phyloP scores from a whole-genome alignment of 331 rosid species.

The Arachis monticola region DNA sequence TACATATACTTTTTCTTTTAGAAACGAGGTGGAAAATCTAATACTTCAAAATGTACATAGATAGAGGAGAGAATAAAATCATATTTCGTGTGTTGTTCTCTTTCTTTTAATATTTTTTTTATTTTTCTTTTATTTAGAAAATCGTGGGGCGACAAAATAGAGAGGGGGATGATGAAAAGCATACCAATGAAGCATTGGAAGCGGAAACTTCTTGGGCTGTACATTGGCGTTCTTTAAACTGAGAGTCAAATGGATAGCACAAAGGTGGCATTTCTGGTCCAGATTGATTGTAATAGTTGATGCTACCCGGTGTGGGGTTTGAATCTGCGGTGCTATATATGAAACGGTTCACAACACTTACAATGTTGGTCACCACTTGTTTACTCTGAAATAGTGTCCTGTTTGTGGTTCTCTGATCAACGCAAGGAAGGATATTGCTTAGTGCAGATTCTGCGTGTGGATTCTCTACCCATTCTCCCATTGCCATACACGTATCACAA shows the following conservation, averaged over 20 bases:
- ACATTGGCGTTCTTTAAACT: conserved; percentile 59
- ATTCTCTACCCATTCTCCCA: conserved; percentile 79
- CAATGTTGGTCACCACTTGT: conserved; percentile 58
- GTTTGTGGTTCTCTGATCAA: conserved; percentile 81
- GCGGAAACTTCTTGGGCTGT: conserved; percentile 75
- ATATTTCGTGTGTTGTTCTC: no score
- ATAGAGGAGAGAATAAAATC: no score
- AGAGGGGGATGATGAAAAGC: conserved; percentile 25
- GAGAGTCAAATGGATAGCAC: conserved; percentile 80
- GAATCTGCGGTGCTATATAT: conserved; percentile 69
- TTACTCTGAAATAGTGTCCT: conserved; percentile 81
- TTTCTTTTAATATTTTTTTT: no score
- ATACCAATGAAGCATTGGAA: conserved; percentile 73
- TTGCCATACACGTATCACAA: conserved; percentile 79
- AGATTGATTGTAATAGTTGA: conserved; percentile 72
- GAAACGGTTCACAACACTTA: conserved; percentile 65
- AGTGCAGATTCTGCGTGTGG: conserved; percentile 88
- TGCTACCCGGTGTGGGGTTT: conserved; percentile 44
- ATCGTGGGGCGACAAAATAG: no score
- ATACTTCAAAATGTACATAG: no score
- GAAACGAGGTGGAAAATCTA: no score
- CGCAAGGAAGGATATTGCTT: conserved; percentile 85
- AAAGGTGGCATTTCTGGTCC: conserved; percentile 87
- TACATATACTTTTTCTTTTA: no score
- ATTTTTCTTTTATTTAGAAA: no score